Percentiles rank a stretch among this genome's conserved stretches.
These are phyloP conservation scores for Ganoderma resinaceum DNA, from an alignment of 1,284 basidiomycete genomes.

Conservation along the genomic window DNA sequence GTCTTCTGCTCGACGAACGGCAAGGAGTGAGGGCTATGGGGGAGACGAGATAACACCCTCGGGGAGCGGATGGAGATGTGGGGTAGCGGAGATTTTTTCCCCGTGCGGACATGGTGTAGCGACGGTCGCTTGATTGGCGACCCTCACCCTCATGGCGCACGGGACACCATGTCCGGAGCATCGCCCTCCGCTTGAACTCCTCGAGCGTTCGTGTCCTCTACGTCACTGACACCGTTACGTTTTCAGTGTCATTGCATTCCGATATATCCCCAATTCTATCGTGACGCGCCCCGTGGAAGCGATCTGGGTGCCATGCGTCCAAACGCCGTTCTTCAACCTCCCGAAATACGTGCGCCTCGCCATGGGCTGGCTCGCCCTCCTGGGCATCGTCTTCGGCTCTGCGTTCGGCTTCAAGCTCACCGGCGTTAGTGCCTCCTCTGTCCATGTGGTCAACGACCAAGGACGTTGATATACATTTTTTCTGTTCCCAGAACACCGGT, in stretches of 20 bases:
- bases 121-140: neutral
- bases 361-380: constrained; percentile 76
- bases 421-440: constrained; percentile 48
- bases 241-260: constrained; percentile 77
- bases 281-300: constrained; percentile 71
- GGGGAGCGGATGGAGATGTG: neutral
- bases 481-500: constrained; percentile 55
- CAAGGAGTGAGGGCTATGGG: neutral
- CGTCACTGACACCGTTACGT: constrained; percentile 4
- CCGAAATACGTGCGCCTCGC: constrained; percentile 61
- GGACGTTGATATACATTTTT: constrained; percentile 34
- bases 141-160: neutral
- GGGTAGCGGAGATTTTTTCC: neutral
- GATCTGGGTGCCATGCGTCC: constrained; percentile 69
- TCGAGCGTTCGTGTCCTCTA: neutral
- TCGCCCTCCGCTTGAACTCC: neutral
- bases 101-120: neutral
- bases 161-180: neutral
- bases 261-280: constrained; percentile 75
- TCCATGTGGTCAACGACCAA: constrained; percentile 3
- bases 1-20: neutral
- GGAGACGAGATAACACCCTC: neutral
- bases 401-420: constrained; percentile 80
- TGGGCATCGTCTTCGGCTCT: constrained; percentile 81
- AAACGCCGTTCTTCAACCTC: constrained; percentile 75